Evolutionary conservation across 305 asterid genomes (phyloP).

Genomic region (Fraxinus paxiana): DNA sequence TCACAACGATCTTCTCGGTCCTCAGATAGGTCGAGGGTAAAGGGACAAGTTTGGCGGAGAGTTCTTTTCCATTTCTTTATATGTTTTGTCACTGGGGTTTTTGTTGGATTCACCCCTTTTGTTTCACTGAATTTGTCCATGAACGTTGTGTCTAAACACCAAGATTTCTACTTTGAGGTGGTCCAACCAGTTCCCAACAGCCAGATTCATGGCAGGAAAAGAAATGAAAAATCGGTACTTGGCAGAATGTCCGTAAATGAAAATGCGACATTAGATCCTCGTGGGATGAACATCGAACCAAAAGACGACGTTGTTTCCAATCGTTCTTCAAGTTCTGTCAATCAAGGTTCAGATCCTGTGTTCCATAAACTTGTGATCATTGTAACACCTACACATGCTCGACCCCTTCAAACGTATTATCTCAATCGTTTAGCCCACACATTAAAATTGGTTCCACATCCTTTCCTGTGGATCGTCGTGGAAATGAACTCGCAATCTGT

Average conservation of each 20-base stretch:
- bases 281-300: constrained; percentile 22
- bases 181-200: constrained; percentile 29
- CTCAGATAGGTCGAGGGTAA: constrained; percentile 50
- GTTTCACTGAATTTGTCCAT: constrained; percentile 36
- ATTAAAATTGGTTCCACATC: constrained; percentile 51
- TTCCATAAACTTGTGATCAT: constrained; percentile 55
- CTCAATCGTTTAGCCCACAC: constrained; percentile 57
- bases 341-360: constrained; percentile 20
- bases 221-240: constrained; percentile 25
- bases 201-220: constrained; percentile 24
- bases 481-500: constrained; percentile 63
- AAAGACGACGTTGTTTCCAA: constrained; percentile 16
- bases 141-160: constrained; percentile 34
- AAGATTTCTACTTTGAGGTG: constrained; percentile 43
- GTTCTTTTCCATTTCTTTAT: constrained; percentile 52
- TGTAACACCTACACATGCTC: constrained; percentile 53
- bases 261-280: constrained; percentile 27
- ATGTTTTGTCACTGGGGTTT: constrained; percentile 57
- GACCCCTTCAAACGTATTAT: constrained; percentile 52
- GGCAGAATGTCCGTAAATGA: constrained; percentile 25
- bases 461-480: constrained; percentile 75
- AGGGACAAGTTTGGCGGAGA: constrained; percentile 60
- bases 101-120: constrained; percentile 58
- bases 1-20: constrained; percentile 51
- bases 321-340: constrained; percentile 19